These are phyloP conservation scores for Vigna nakashimae DNA, from an alignment of 306 rosid genomes.

Conservation along the genomic window DNA sequence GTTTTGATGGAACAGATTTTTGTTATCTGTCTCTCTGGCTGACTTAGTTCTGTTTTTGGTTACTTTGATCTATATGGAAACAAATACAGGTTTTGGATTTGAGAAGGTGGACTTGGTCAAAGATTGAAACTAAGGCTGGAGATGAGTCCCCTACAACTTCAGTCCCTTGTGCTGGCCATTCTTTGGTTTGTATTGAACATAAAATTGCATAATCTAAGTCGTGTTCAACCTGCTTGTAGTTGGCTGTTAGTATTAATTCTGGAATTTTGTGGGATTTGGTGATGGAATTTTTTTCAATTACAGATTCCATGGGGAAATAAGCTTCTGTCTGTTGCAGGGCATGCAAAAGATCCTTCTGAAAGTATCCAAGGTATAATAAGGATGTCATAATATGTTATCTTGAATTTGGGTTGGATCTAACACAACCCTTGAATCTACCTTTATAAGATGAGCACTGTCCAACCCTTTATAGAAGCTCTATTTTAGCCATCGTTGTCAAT, in stretches of 20 bases:
- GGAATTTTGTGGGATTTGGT: slow-evolving; percentile 30
- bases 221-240: slow-evolving; percentile 32
- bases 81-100: slow-evolving; percentile 80
- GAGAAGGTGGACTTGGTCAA: slow-evolving; percentile 94
- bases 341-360: slow-evolving; percentile 83
- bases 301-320: slow-evolving; percentile 88
- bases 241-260: slow-evolving; percentile 32
- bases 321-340: slow-evolving; percentile 87
- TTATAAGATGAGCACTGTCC: background rate
- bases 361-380: slow-evolving; percentile 72
- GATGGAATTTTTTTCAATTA: slow-evolving; percentile 35
- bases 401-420: slow-evolving; percentile 2
- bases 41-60: slow-evolving; percentile 10
- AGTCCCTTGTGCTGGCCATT: slow-evolving; percentile 89
- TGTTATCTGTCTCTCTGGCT: slow-evolving; percentile 16
- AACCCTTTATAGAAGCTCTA: background rate
- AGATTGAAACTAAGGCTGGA: slow-evolving; percentile 69
- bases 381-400: slow-evolving; percentile 4
- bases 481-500: background rate
- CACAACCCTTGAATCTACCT: background rate
- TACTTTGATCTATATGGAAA: slow-evolving; percentile 29
- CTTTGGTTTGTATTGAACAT: slow-evolving; percentile 73
- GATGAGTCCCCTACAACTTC: slow-evolving; percentile 58
- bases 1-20: background rate
- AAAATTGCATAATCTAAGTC: slow-evolving; percentile 22